Base-by-base conservation (phyloP, 805 yeast species). In the Saturnispora gosingensis region DNA sequence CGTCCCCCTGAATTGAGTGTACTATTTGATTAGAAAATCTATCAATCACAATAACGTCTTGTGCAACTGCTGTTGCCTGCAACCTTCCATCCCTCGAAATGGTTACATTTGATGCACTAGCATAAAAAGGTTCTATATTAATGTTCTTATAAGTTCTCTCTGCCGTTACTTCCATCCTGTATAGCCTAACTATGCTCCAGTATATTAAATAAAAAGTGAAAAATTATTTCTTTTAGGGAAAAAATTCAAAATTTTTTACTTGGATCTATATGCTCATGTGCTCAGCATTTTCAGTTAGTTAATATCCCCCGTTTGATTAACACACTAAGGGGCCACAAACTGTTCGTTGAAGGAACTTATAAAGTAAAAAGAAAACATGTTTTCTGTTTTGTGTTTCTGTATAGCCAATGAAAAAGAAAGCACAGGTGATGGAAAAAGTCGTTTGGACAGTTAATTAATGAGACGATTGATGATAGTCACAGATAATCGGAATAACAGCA, bases 21-120 rank as follows among this genome's bases (percentile, higher is more conserved):
- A 87, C 52, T 22, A 75, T 67, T 56, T 76, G 72, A 52, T 85
- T 83, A 18, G 85, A 75, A 6, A 63, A 62, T 46, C 86, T 67
- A 58, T 88, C 76, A 38, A 91, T 76, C 27, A 93, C 72, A 44
- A 85, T 77, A 2, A 88, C 77, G 58, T 85, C 88, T 61, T 88
- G 96, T 32, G 83, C 72, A 18, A 84, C 76, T 1, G 96, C 85
- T 1, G 97, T 84, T 8, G 95, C 96, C 51, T 90, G 65, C 1
- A 84, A 59, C 4, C 71, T 59, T 7, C 83, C 88, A 58, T 81
- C 83, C 13, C 67, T 68, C 2, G 89, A 78, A 10, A 88, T 63
- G 0, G 88, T 72, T 2, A 88, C 93, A 28, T 83, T 72, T 2
- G 93, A 79, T 5, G 93, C 88, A 27, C 97, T 96, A 15, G 87